These are phyloP conservation scores for Chlamydomonas incerta DNA, from an alignment of 139 green algal species.

Conservation along the genomic window DNA sequence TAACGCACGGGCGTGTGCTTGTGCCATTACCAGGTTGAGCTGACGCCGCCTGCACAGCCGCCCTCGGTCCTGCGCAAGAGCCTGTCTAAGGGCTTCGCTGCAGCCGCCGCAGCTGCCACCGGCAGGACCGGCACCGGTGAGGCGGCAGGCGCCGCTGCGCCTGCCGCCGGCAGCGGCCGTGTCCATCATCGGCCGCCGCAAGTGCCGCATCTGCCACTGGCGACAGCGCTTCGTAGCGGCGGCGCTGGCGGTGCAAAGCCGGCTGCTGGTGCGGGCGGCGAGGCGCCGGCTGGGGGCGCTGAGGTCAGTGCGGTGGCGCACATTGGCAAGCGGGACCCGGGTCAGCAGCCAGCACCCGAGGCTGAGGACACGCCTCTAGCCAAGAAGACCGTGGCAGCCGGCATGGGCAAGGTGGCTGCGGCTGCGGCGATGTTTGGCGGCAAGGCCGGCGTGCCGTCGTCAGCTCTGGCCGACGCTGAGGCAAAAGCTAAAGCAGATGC, in stretches of 20 bases:
- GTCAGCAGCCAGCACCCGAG: background rate
- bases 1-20: too few relatives aligned
- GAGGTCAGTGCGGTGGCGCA: background rate
- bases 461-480: too few relatives aligned
- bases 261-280: too few relatives aligned
- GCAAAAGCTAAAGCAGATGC: background rate
- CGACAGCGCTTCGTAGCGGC: background rate
- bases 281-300: background rate
- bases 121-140: too few relatives aligned
- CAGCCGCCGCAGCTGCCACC: background rate
- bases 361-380: background rate
- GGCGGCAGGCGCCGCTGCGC: too few relatives aligned
- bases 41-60: background rate
- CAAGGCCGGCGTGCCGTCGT: too few relatives aligned
- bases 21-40: constrained; percentile 33
- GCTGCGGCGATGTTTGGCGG: too few relatives aligned
- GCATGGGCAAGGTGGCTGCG: too few relatives aligned
- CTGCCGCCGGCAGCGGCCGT: too few relatives aligned
- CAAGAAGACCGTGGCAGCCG: background rate
- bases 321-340: background rate
- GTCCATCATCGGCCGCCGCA: background rate
- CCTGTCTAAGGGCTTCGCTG: constrained; percentile 32
- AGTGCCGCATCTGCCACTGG: background rate
- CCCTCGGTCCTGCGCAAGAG: constrained; percentile 25
- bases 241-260: background rate